Evolutionary conservation across 2,329 filamentous ascomycete genomes (phyloP), one percentile per base, ranked within the genome.

Genomic region (Monosporascus sp.): DNA sequence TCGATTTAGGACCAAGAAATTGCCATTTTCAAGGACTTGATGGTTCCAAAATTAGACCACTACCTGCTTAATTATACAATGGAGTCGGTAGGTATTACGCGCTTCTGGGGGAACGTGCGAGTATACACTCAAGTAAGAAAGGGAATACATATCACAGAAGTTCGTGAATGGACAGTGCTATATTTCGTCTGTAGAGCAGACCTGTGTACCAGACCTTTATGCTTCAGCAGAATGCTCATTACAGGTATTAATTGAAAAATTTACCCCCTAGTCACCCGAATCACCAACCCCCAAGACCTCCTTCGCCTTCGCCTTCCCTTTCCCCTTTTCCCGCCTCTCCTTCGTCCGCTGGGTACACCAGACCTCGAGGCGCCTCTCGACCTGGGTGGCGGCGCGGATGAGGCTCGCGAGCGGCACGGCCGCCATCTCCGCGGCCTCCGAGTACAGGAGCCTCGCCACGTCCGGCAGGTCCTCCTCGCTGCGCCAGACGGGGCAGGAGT

Each of bases 391-490:
- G 7, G 70, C 68, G 11, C 62, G 61, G 14, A 75, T 58, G 7
- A 77, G 58, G 9, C 65, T 69, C 8, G 50, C 48, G 5, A 73
- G 20, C 1, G 70, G 67, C 37, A 76, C 57, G 1, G 69, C 73
- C 0, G 70, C 65, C 3, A 70, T 52, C 44, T 67, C 66, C 51
- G 76, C 76, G 39, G 72, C 73, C 54, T 70, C 68, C 14, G 65
- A 63, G 54, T 76, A 78, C 46, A 80, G 73, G 0, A 60, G 57
- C 44, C 65, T 75, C 0, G 74, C 75, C 3, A 61, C 57, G 7
- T 69, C 67, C 1, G 74, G 69, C 31, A 80, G 65, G 8, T 80
- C 75, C 5, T 70, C 67, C n/a, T 69, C 62, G 5, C 53, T 68
- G 17, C 71, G 69, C 66, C 66, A 70, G 9, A 66, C 50, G 1